Evolutionary conservation across 2,329 filamentous ascomycete genomes (phyloP), one percentile per base, ranked within the genome.

Genomic region (Hypoxylon sp.): DNA sequence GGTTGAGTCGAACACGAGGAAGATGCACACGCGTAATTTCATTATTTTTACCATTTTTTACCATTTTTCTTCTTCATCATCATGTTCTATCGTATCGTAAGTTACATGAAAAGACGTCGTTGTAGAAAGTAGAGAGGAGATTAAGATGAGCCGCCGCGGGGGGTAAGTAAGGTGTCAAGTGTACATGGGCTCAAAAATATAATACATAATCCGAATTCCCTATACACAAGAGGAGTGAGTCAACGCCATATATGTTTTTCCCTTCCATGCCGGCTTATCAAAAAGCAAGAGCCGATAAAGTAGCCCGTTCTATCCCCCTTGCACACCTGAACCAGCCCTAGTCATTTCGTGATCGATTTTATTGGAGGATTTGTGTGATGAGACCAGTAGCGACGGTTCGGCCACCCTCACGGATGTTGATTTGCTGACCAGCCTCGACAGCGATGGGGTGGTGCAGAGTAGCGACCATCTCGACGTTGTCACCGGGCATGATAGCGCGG

Each of bases 381-480:
- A 94, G 78, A 73, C 90, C 90, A 65, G 90, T 94, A 64, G 89
- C 90, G 51, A 94, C 89, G 54, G 90, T 94, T 66, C 90, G 86
- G 67, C 93, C 92, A 79, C 94, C 94, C 81, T 99, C 94, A 76
- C 94, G 90, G 71, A 99, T 86, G 81, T 97, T 99, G 84, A 99
- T 94, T 67, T 94, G 90, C 80, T 97, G 91, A 65, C 94, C 93
- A 58, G 84, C 78, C 79, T 99, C 94, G 59, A 97, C 77, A 53
- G 93, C 93, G 68, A 95, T 84, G 59, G 93, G 90, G 75, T 89
- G 80, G 75, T 91, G 84, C 69, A 96, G 86, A 67, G 88, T 84
- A 72, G 91, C 89, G 61, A 94, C 78, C 92, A 99, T 97, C 82
- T 99, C 94, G 63, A 96, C 86, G 76, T 99, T 99, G 83, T 99